Evolutionary conservation across 2,329 filamentous ascomycete species (phyloP), one percentile per base, ranked within the genome.

Genomic region (Penicillium sp.): DNA sequence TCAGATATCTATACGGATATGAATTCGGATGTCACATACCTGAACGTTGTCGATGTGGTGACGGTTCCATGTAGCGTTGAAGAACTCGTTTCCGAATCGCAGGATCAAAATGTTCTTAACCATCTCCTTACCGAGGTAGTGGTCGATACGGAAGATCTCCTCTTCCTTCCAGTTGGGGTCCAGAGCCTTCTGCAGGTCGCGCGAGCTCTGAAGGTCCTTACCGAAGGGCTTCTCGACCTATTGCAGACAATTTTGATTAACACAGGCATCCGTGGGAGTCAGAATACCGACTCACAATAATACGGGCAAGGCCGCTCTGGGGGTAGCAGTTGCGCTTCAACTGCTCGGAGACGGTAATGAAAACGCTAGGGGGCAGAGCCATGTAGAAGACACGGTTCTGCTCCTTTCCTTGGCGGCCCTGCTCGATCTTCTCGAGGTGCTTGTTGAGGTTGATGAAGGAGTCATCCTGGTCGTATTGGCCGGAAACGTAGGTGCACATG

Each of bases 71-170:
- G 93, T 99, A 41, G 94, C 93, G 63, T 92, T 92, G 67, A 99
- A 90, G 83, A 99, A 99, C 65, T 96, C 92, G 81, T 99, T 99
- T 67, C 94, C 95, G 73, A 99, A 99, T 72, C 95, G 86, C 64
- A 99, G 85, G 66, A 99, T 97, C 63, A 99, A 83, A 65, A 99
- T 95, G 79, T 99, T 99, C 87, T 99, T 99, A 69, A 99, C 94
- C 94, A 99, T 99, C 79, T 99, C 94, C 83, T 99, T 99, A 69
- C 95, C 95, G 45, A 99, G 86, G 77, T 99, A 99, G 80, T 99
- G 94, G 75, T 99, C 94, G 70, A 99, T 99, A 72, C 94, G 92
- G 87, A 95, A 99, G 64, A 99, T 88, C 79, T 99, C 94, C 50
- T 97, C 93, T 78, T 99, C 95, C 71, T 90, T 94, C 95, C 94